phyloP scores from a whole-genome alignment of 495 filamentous ascomycete species.

The Hypoxylon lienhwacheense region DNA sequence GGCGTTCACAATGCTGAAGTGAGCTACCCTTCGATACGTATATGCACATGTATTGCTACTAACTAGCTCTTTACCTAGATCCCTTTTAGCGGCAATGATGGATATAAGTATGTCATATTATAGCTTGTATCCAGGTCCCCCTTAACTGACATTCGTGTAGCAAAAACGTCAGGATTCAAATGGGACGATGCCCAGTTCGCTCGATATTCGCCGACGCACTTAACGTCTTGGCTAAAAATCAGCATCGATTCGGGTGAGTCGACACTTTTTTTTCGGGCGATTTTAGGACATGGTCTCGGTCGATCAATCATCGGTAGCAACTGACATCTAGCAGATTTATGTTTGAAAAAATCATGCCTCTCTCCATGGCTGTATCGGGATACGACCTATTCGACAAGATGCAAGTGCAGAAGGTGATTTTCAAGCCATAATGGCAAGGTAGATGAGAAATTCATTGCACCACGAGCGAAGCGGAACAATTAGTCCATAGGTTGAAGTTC shows the following conservation, averaged over 20 bases:
- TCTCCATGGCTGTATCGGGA: slow-evolving; percentile 79
- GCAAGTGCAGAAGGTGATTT: slow-evolving; percentile 87
- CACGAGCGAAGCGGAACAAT: background rate
- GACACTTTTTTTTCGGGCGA: background rate
- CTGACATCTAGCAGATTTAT: slow-evolving; percentile 67
- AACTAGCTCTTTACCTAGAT: slow-evolving; percentile 58
- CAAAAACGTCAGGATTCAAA: slow-evolving; percentile 89
- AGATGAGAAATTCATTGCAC: background rate
- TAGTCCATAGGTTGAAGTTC: slow-evolving; percentile 15
- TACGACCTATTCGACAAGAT: slow-evolving; percentile 92
- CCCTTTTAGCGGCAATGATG: slow-evolving; percentile 80
- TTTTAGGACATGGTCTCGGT: background rate
- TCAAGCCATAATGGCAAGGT: slow-evolving; percentile 41
- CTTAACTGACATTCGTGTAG: slow-evolving; percentile 33
- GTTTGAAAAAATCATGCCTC: slow-evolving; percentile 90
- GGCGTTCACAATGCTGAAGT: slow-evolving; percentile 92
- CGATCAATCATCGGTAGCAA: background rate
- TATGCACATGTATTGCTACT: slow-evolving; percentile 11
- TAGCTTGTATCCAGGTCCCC: background rate
- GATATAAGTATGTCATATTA: slow-evolving; percentile 60
- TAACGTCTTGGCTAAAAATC: slow-evolving; percentile 76
- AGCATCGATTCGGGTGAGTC: slow-evolving; percentile 76
- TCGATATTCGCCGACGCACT: slow-evolving; percentile 80
- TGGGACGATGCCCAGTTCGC: slow-evolving; percentile 91
- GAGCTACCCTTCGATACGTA: slow-evolving; percentile 5